Base-by-base conservation (phyloP, 129 eudicot genomes). In the Tagetes erecta region DNA sequence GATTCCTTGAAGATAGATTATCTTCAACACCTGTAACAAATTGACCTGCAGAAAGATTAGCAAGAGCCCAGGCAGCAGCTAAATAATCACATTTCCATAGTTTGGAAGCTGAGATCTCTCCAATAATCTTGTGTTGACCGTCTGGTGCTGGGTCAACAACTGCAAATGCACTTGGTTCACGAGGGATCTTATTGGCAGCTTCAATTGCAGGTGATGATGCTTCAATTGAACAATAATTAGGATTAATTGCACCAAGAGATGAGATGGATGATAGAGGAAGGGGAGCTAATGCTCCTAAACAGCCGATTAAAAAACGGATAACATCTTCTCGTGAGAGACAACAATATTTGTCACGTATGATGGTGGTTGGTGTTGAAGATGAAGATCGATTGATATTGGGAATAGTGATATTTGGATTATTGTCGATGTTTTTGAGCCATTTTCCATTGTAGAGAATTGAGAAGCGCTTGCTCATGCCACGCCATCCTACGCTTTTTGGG, bases 21-120 rank as follows among this genome's bases (percentile, higher is more conserved):
- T 95, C 99, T 80, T 95, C 97, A 14, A 91, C 97, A 27, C 99
- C 99, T 81, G 83, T 95, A 36, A 95, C 97, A 69, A 95, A 91
- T 40, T 91, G 95, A 5, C 90, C 96, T 0, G 96, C 96, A 7
- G 97, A 85, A 52, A 87, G 88, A 70, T 91, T 91, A 50, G 97
- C 97, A 14, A 95, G 75, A 5, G 99, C 99, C 91, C 97, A 95
- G 1, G 97, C 92, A 49, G 99, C 97, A 37, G 92, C 96, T 67
- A 89, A 77, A 75, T 91, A 85, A 70, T 95, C 97, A 64, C 97
- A 95, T 67, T 83, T 95, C 99, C 99, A 95, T 8, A 95, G 83
- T 60, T 95, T 95, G 20, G 91, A 83, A 14, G 92, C 88, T 4
- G 99, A 95, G 52, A 95, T 95, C 41, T 95, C 99, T 12, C 99